Percentiles rank a stretch among this genome's conserved stretches.
Conservation (phyloP, 371 early-diverging fungal species). For the Mortierella sp. region DNA sequence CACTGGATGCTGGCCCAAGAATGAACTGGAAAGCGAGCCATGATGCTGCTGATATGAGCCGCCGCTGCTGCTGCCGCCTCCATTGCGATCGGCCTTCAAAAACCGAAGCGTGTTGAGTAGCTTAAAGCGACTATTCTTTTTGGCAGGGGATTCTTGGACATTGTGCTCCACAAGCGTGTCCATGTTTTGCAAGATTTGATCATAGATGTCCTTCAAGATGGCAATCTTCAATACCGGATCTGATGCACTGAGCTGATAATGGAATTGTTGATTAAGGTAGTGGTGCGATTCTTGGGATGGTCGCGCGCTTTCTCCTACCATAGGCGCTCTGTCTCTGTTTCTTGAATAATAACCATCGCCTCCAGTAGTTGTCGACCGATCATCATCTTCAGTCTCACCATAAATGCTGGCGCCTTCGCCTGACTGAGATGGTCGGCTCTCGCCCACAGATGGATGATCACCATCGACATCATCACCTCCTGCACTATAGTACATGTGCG, state of each 20-base stretch:
- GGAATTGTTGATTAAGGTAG: conserved; percentile 18
- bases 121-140: conserved; percentile 51
- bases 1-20: conserved; percentile 12
- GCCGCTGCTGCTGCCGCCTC: conserved; percentile 10
- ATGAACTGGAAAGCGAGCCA: conserved; percentile 20
- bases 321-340: conserved; percentile 16
- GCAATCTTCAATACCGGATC: conserved; percentile 59
- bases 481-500: conserved; percentile 48
- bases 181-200: conserved; percentile 57
- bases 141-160: conserved; percentile 45
- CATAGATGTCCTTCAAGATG: conserved; percentile 58
- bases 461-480: conserved; percentile 54
- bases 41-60: conserved; percentile 28
- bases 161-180: conserved; percentile 42
- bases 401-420: conserved; percentile 5
- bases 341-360: conserved; percentile 6
- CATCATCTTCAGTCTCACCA: conserved; percentile 42
- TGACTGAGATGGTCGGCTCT: conserved; percentile 8
- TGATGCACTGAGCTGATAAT: conserved; percentile 19
- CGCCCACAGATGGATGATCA: conserved; percentile 25
- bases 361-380: conserved; percentile 23
- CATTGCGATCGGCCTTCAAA: conserved; percentile 39
- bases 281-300: conserved; percentile 11
- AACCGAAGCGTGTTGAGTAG: conserved; percentile 43
- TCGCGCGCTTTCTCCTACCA: background rate